Base-by-base conservation (phyloP, 2,329 filamentous ascomycete genomes). In the Fusarium paranaense region DNA sequence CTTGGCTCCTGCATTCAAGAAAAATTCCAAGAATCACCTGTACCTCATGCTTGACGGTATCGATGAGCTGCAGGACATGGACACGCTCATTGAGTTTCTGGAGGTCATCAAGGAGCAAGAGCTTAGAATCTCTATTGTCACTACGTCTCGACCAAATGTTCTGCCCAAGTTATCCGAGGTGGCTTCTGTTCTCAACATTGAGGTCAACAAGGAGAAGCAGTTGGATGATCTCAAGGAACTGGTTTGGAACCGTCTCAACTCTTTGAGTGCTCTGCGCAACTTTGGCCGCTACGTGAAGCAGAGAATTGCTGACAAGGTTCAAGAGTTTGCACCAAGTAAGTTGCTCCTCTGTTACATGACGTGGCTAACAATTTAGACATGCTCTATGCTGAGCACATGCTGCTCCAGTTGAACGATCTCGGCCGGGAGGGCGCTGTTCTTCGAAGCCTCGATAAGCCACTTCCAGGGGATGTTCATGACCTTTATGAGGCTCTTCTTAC, bases 361-460 rank as follows among this genome's bases (percentile, higher is more conserved):
- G 27, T 7, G 16, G 11, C 18, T 69, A 14, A 63, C 11, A 10
- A 0, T 47, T 11, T 47, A 82, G 80, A 79, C 33, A 78, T 84
- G 71, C 78, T 83, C 0, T 84, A 83, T 40, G 79, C 79, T 3
- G 81, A 83, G 22, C 81, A 83, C 33, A 77, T 83, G 62, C 67
- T 84, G 0, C 54, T 73, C 13, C 72, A 78, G 5, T 71, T 83
- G 30, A 76, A 81, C n/a, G 69, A 75, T 25, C 74, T 83, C 11
- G 78, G 79, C 5, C 78, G 82, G 2, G 81, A 83, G 65, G 76
- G 78, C 14, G 79, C 80, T 1, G 78, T 82, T 2, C 70, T 82
- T 5, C 76, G 80, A 35, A 74, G 76, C 11, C 62, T 84, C 0
- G 71, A 78, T 1, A 76, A 77, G 18, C 65, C 73, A 2, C 42